A percentile compares a stretch with the other conserved stretches of the same genome.
phyloP scores from a whole-genome alignment of 805 yeast species.

The Kuraishia hungarica region DNA sequence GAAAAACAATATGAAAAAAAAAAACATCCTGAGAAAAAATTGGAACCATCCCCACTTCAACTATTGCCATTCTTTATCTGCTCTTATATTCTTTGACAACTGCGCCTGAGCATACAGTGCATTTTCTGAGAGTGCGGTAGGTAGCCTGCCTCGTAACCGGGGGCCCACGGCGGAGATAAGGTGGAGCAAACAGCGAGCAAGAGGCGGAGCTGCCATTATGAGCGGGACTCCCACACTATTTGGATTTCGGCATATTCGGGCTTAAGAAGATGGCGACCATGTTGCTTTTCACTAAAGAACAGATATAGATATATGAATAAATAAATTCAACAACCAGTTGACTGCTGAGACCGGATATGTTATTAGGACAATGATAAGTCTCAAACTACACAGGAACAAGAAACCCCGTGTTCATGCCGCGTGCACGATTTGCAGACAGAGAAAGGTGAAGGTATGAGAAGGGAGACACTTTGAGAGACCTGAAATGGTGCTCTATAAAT shows the following conservation, averaged over 20 bases:
- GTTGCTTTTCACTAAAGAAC: not conserved
- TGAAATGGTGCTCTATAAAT: no score
- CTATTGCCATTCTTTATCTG: no score
- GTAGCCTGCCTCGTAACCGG: no score
- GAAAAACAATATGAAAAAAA: no score
- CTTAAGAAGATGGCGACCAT: not conserved
- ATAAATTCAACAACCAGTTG: no score
- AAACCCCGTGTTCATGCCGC: constrained; percentile 1
- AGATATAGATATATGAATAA: not conserved
- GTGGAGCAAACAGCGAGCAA: not conserved
- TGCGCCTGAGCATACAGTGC: no score
- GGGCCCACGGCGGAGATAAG: no score
- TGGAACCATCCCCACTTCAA: no score
- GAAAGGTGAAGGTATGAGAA: constrained; percentile 1
- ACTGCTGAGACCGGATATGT: not conserved
- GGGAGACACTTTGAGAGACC: not conserved
- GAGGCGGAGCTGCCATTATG: not conserved
- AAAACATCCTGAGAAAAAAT: no score
- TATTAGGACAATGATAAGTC: not conserved
- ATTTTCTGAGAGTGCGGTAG: no score
- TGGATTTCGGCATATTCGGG: not conserved
- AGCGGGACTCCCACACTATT: not conserved
- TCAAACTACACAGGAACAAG: not conserved
- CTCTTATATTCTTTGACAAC: no score
- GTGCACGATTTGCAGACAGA: not conserved